Base-by-base conservation (phyloP, 2,329 filamentous ascomycete species). In the Calonectria leucothoes region DNA sequence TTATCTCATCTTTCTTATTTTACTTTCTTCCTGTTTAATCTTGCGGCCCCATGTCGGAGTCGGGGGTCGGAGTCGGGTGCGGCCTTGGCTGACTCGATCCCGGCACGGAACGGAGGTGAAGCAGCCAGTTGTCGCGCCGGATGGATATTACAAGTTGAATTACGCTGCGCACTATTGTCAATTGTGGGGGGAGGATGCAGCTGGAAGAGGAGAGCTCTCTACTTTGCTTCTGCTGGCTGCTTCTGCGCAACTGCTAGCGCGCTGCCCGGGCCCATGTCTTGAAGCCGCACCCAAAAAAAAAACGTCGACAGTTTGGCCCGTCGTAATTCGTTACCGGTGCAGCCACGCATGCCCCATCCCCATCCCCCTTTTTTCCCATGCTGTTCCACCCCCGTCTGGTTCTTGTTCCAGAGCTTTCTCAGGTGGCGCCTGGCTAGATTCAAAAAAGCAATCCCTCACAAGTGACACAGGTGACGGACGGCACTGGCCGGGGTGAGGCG, bases 361-460 rank as follows among this genome's bases (percentile, higher is more conserved):
- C 39, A 33, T 25, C 33, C 68, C 70, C 70, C 70, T 39, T 48
- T 65, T 72, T 51, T 52, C 39, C 55, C 45, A 55, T 42, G 27
- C 25, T 31, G 70, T 71, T 68, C 69, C 69, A 71, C 64, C 64
- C 64, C 51, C 23, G 49, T 29, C 51, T 42, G n/a, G 49, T 57
- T 49, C 17, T n/a, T 61, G 31, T 63, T 72, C 65, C 42, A 39
- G 12, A 59, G 39, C 25, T n/a, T n/a, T 31, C 42, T 2, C 20
- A 39, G 35, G 59, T 35, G 39, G 51, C 42, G 48, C 55, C 57
- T 66, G 59, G 39, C 45, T 65, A 42, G 57, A 59, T 31, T 42
- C 23, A 69, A 59, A 69, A 65, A 64, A 57, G 70, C 49, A 65
- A 65, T 45, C 51, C 29, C 61, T 71, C 69, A 52, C 35, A 66